Evolutionary conservation across 148 eudicot genomes (phyloP), one percentile per base, ranked within the genome.

Genomic region (Cornus controversa): DNA sequence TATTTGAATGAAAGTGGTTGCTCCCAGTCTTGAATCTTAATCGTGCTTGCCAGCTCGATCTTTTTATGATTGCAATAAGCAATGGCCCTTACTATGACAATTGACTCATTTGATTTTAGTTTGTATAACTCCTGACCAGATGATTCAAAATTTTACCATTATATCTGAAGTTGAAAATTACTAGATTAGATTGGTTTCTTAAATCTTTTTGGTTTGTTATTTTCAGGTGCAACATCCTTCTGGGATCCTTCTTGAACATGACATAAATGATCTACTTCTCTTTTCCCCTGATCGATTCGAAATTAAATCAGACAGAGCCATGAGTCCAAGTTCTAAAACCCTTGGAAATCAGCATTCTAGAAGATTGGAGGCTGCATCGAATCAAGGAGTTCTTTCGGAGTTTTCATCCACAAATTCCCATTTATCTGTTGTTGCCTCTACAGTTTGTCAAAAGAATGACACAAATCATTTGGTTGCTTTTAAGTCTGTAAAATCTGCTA

Each of bases 211-310:
- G 13, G 13, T 3, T n/a, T 40, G 45, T 70, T 76, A 24, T 71
- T 65, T 31, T 75, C 83, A 81, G 83, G 85, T 79, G 66, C 28
- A 79, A 65, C 86, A 89, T 85, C 84, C 84, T 64, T 84, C 85
- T 69, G 89, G 87, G 80, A 79, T 85, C 66, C 93, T 94, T 57
- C 82, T 85, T 74, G 94, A 90, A 80, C 89, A 82, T 67, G 77
- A 83, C 66, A 29, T 76, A 68, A 82, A 85, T 72, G 88, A 88
- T 66, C 24, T 74, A 70, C 80, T 79, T 60, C 78, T 85, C 69
- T 71, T 80, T 76, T 89, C 93, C 69, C 91, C 91, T 57, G 88
- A 85, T 77, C 82, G 77, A 65, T 73, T 60, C 34, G 78, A 77
- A 71, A 70, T 67, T 15, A 88, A 78, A 70, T 76, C 77, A 42